phyloP scores from a whole-genome alignment of 176 grass and related monocot species.

The Poa pratensis region DNA sequence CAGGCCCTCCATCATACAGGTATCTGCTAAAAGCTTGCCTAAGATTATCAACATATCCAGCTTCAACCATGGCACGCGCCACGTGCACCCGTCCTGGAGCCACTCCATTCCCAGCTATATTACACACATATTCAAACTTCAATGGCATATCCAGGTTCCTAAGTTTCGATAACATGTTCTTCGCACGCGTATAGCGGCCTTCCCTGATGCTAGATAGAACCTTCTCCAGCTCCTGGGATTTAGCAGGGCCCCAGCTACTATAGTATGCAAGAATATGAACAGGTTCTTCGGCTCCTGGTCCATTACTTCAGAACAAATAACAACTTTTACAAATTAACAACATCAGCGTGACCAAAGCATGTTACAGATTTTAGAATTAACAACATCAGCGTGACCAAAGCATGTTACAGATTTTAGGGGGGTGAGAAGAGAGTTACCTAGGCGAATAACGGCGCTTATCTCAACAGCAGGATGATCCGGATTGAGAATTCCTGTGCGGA shows the following conservation, averaged over 20 bases:
- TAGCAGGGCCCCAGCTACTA: conserved; percentile 58
- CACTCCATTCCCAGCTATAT: conserved; percentile 70
- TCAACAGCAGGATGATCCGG: conserved; percentile 79
- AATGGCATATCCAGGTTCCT: conserved; percentile 63
- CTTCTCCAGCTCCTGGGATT: conserved; percentile 60
- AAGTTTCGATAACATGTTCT: conserved; percentile 71
- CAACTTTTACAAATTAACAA: not conserved
- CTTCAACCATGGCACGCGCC: conserved; percentile 78
- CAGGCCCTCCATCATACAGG: conserved; percentile 69
- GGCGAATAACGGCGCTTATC: conserved; percentile 67
- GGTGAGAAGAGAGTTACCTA: conserved; percentile 43
- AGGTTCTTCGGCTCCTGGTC: conserved; percentile 49
- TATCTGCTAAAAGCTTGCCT: conserved; percentile 81
- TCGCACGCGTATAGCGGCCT: conserved; percentile 62
- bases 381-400: not conserved
- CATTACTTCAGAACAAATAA: conserved; percentile 43
- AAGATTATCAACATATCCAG: conserved; percentile 74
- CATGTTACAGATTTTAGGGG: not conserved
- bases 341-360: not conserved
- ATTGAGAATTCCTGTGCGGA: conserved; percentile 51
- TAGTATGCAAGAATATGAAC: conserved; percentile 90
- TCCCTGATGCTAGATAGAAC: conserved; percentile 66
- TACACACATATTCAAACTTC: conserved; percentile 60
- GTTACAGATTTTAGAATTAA: not conserved
- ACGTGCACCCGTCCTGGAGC: conserved; percentile 80